Conservation (phyloP, 768 basidiomycete genomes). For the Tremella fuciformis region DNA sequence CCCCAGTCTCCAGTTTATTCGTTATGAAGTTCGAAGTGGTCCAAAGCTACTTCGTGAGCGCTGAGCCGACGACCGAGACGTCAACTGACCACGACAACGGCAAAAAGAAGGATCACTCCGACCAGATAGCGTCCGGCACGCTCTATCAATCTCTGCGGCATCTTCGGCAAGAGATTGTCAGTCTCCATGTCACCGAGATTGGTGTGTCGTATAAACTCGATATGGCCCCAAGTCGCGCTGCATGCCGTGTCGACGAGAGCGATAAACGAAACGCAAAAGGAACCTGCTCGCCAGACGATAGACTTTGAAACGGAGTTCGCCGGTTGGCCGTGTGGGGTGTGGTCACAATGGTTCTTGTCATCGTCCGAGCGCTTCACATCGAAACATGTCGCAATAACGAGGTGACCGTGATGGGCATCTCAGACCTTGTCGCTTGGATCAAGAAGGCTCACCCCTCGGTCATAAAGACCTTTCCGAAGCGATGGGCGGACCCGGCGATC, state of each 20-base stretch:
- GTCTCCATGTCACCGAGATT: too few relatives aligned
- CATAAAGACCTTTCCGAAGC: constrained; percentile 21
- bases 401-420: constrained; percentile 35
- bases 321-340: too few relatives aligned
- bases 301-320: too few relatives aligned
- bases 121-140: constrained; percentile 35
- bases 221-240: too few relatives aligned
- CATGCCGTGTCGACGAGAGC: too few relatives aligned
- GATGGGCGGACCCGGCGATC: constrained; percentile 44
- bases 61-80: constrained; percentile 13
- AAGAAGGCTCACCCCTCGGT: constrained; percentile 13
- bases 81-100: constrained; percentile 38
- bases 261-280: too few relatives aligned
- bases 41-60: constrained; percentile 61
- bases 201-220: too few relatives aligned
- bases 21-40: constrained; percentile 80
- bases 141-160: too few relatives aligned
- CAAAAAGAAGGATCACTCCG: constrained; percentile 29
- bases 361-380: too few relatives aligned
- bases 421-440: constrained; percentile 33
- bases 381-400: too few relatives aligned
- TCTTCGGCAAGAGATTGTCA: not conserved
- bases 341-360: too few relatives aligned
- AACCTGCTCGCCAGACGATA: too few relatives aligned
- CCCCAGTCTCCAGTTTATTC: constrained; percentile 59